Evolutionary conservation across 345 rosid genomes (phyloP).

Genomic region (Jatropha curcas): DNA sequence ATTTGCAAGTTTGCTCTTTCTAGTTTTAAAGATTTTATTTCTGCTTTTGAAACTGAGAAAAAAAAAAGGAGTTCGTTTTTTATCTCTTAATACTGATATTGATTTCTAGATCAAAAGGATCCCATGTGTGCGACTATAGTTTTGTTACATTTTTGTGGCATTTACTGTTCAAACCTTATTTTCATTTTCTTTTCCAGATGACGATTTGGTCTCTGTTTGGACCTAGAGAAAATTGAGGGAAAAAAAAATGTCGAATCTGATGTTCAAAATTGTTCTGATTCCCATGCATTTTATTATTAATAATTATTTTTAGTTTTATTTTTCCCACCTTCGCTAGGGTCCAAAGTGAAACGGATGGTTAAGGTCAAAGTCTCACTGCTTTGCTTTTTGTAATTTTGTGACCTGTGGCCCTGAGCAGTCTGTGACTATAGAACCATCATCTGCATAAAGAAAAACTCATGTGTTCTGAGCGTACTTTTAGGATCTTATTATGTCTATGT

Average conservation of each 20-base stretch:
- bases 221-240: slow-evolving; percentile 23
- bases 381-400: slow-evolving; percentile 19
- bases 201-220: slow-evolving; percentile 14
- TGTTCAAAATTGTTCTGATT: neutral
- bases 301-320: neutral
- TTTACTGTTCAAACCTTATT: neutral
- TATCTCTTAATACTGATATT: no score
- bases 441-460: slow-evolving; percentile 35
- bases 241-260: neutral
- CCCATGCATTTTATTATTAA: neutral
- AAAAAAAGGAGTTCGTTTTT: neutral
- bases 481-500: slow-evolving; percentile 48
- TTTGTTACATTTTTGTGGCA: neutral
- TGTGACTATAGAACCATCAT: slow-evolving; percentile 9
- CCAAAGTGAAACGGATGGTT: neutral
- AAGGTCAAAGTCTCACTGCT: neutral
- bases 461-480: slow-evolving; percentile 54
- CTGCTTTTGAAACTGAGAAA: neutral
- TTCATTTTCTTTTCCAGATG: neutral
- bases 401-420: slow-evolving; percentile 15
- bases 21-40: neutral
- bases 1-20: neutral
- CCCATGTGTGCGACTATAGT: neutral
- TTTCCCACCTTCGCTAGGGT: neutral
- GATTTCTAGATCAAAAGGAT: no score